Percentiles rank a stretch among this genome's conserved stretches.
Evolutionary conservation across 768 basidiomycete genomes (phyloP).

Genomic region (Naganishia vaughanmartiniae): DNA sequence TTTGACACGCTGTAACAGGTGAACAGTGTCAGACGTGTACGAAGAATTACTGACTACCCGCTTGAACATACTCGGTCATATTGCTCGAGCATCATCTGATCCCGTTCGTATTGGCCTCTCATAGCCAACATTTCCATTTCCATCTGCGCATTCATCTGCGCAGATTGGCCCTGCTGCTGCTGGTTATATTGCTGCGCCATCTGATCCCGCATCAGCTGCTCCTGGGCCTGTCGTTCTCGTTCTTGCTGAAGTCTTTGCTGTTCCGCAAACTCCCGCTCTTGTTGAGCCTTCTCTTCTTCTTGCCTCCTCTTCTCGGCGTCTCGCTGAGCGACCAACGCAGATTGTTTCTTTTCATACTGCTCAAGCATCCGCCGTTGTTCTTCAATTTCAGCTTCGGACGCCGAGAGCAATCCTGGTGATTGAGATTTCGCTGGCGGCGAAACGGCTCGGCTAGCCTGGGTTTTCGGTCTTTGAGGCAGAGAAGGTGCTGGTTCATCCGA

Average conservation of each 20-base stretch:
- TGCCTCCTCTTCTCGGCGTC: constrained; percentile 80
- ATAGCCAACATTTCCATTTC: constrained; percentile 87
- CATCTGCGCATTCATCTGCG: constrained; percentile 72
- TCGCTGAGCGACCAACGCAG: constrained; percentile 73
- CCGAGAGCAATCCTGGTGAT: constrained; percentile 65
- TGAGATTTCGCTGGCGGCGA: constrained; percentile 25
- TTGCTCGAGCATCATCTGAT: constrained; percentile 94
- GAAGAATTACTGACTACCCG: not conserved
- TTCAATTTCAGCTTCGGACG: constrained; percentile 66
- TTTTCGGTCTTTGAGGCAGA: constrained; percentile 70
- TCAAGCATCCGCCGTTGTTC: constrained; percentile 94
- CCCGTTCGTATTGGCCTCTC: constrained; percentile 95
- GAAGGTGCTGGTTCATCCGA: constrained; percentile 71
- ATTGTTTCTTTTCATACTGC: constrained; percentile 92
- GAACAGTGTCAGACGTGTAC: not conserved
- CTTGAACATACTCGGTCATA: constrained; percentile 76
- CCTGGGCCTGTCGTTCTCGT: constrained; percentile 80
- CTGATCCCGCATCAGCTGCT: constrained; percentile 62
- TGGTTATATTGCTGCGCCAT: constrained; percentile 72
- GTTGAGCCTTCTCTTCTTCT: constrained; percentile 70
- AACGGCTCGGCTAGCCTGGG: constrained; percentile 54
- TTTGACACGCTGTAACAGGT: constrained; percentile 73
- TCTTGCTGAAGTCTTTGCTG: constrained; percentile 84
- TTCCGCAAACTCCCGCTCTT: constrained; percentile 84
- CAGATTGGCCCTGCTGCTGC: constrained; percentile 65